These are phyloP conservation scores for Debaryomyces castellii DNA, from an alignment of 805 yeast species.

Conservation along the genomic window DNA sequence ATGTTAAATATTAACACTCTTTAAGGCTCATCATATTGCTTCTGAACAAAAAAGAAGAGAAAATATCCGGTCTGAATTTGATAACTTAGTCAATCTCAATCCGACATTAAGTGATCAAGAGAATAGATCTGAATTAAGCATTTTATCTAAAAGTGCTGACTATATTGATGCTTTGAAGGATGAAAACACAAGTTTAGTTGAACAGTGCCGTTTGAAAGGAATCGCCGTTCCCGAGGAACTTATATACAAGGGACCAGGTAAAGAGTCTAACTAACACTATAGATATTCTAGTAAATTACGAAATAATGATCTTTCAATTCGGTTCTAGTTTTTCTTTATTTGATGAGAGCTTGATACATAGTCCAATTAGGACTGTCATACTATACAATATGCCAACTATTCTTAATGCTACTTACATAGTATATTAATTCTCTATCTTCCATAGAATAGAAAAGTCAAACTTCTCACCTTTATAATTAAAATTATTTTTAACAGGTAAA, in stretches of 20 bases:
- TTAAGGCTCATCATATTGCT: slow-evolving; percentile 73
- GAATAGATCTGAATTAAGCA: slow-evolving; percentile 75
- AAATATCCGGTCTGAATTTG: slow-evolving; percentile 81
- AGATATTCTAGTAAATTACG: background rate
- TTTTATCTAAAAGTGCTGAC: slow-evolving; percentile 62
- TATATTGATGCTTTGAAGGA: slow-evolving; percentile 51
- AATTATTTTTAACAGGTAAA: slow-evolving; percentile 5
- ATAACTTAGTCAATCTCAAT: slow-evolving; percentile 67
- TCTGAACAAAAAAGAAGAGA: slow-evolving; percentile 87
- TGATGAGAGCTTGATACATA: background rate
- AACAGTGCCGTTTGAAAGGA: slow-evolving; percentile 39
- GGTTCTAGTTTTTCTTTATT: background rate
- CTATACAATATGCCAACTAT: background rate
- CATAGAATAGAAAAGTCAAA: slow-evolving; percentile 14
- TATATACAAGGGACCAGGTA: slow-evolving; percentile 26
- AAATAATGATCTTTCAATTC: background rate
- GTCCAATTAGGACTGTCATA: too few relatives aligned
- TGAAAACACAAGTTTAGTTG: slow-evolving; percentile 49
- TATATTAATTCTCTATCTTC: slow-evolving; percentile 13
- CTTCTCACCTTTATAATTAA: background rate
- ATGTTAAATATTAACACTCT: background rate
- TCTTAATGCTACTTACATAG: background rate
- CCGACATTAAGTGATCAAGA: slow-evolving; percentile 72
- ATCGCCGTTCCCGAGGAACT: slow-evolving; percentile 43
- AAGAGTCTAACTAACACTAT: background rate